These are phyloP conservation scores for Colletotrichum plurivorum DNA, from an alignment of 2,329 filamentous ascomycete genomes.

Conservation along the genomic window DNA sequence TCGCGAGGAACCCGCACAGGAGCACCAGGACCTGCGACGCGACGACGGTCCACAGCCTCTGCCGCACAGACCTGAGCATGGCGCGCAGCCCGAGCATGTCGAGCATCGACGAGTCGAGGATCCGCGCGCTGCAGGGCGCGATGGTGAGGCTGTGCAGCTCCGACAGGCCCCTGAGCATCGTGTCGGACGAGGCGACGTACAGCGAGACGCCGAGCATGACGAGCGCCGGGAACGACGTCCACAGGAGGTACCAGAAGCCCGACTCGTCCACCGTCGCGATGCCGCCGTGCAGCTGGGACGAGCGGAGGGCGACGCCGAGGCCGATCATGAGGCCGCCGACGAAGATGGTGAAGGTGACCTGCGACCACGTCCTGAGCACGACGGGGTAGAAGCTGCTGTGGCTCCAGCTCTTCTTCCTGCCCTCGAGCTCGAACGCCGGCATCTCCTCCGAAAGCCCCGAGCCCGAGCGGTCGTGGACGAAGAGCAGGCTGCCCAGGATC, in stretches of 20 bases:
- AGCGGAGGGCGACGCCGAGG: constrained; percentile 3
- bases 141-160: constrained; percentile 15
- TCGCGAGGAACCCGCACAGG: constrained; percentile 8
- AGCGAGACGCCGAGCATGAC: constrained; percentile 20
- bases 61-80: neutral
- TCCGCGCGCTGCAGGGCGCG: neutral
- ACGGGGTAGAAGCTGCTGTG: constrained; percentile 9
- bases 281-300: neutral
- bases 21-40: constrained; percentile 6
- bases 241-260: constrained; percentile 21
- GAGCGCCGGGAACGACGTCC: constrained; percentile 22
- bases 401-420: constrained; percentile 7
- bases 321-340: constrained; percentile 7
- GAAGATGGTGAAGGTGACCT: neutral
- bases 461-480: constrained; percentile 1
- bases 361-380: constrained; percentile 10
- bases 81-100: constrained; percentile 25
- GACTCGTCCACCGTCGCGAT: constrained; percentile 18
- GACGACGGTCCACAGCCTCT: constrained; percentile 6
- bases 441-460: neutral
- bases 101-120: constrained; percentile 13
- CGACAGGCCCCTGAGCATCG: neutral
- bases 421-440: neutral
- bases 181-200: constrained; percentile 19
- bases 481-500: constrained; percentile 22